Percentiles rank a stretch among this genome's conserved stretches.
Conservation (phyloP, 305 asterid genomes). For the Solanum hybrid region DNA sequence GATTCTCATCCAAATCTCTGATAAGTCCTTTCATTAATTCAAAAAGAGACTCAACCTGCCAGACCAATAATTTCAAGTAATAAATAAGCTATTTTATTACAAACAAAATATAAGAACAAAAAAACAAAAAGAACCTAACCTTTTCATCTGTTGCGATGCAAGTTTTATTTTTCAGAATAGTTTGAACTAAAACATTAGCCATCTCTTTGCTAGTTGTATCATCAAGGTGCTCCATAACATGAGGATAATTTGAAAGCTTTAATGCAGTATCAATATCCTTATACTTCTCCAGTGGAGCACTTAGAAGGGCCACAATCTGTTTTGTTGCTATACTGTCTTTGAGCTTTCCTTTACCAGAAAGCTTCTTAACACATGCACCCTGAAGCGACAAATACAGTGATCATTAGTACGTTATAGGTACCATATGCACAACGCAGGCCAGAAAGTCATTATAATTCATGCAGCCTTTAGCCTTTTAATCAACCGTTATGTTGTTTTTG, state of each 20-base stretch:
- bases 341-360: conserved; percentile 80
- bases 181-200: conserved; percentile 87
- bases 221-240: conserved; percentile 75
- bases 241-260: conserved; percentile 86
- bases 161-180: conserved; percentile 73
- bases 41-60: conserved; percentile 77
- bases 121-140: conserved; percentile 28
- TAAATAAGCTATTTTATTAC: not conserved
- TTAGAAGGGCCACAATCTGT: conserved; percentile 86
- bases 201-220: conserved; percentile 79
- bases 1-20: conserved; percentile 54
- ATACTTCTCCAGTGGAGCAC: conserved; percentile 92
- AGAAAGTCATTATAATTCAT: not conserved
- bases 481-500: not conserved
- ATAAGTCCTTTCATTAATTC: conserved; percentile 87
- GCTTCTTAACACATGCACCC: conserved; percentile 87
- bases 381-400: conserved; percentile 24
- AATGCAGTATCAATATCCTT: conserved; percentile 88
- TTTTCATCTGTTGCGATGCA: conserved; percentile 80
- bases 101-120: not conserved
- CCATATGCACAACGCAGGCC: not conserved
- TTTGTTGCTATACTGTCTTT: conserved; percentile 80
- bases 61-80: conserved; percentile 23
- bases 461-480: not conserved
- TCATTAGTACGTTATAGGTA: not conserved